Conservation (phyloP, 176 grass and related monocot genomes). For the Phoenix roebelenii region DNA sequence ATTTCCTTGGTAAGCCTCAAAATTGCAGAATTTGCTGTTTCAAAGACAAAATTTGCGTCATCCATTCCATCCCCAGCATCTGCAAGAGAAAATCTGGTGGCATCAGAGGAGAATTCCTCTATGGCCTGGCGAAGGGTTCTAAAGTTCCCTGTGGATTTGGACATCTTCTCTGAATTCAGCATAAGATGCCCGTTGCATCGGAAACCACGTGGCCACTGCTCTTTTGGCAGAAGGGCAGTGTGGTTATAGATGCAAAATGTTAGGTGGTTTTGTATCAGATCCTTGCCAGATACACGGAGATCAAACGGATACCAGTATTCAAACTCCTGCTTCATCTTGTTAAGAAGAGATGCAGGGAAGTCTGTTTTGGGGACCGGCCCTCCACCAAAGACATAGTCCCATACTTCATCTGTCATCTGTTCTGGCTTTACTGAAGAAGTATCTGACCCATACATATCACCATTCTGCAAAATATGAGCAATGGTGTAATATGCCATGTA, state of each 20-base stretch:
- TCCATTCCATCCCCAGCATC: constrained; percentile 90
- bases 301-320: constrained; percentile 86
- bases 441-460: constrained; percentile 56
- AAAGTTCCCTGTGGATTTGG: constrained; percentile 79
- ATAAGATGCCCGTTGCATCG: constrained; percentile 80
- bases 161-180: constrained; percentile 92
- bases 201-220: constrained; percentile 69
- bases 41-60: constrained; percentile 82
- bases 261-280: constrained; percentile 78
- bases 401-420: constrained; percentile 69
- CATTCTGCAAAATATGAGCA: constrained; percentile 53
- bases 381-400: constrained; percentile 57
- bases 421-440: constrained; percentile 35
- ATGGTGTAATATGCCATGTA: constrained; percentile 81
- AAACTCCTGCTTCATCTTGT: constrained; percentile 72
- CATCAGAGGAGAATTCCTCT: constrained; percentile 55
- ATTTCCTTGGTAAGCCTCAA: constrained; percentile 76
- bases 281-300: constrained; percentile 73
- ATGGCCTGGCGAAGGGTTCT: constrained; percentile 57
- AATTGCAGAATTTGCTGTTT: constrained; percentile 75
- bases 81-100: constrained; percentile 74
- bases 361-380: constrained; percentile 41
- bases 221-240: constrained; percentile 46
- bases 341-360: constrained; percentile 38
- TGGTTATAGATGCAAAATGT: constrained; percentile 86